Base-by-base conservation (phyloP, 108 stramenopile genomes). In the Stephanodiscus triporus region DNA sequence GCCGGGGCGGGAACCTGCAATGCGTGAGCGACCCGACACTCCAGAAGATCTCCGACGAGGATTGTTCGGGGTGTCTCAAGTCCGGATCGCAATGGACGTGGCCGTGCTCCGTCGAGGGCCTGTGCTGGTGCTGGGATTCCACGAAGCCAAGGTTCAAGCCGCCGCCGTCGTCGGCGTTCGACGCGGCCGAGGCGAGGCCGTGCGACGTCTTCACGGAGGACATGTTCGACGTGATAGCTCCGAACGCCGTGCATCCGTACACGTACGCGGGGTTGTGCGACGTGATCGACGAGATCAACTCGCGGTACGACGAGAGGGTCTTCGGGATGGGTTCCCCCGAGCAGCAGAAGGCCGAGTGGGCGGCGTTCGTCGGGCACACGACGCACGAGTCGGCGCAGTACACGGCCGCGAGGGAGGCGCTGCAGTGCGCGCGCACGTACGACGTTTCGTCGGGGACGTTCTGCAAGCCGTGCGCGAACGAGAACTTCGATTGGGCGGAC, bases 111-210 rank as follows among this genome's bases (percentile, higher is more conserved):
- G 68, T 77, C 43, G 63, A 64, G 43, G 68, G 72, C 1, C 55
- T 80, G 17, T 80, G 79, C 63, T 80, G 79, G 79, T 80, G 79
- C 45, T 80, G 79, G 79, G 73, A 80, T 57, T 66, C 68, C 8
- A 23, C 54, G 32, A 80, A 80, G 59, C 73, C 79, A 1, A 74
- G 65, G 34, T 73, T 65, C 56, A 80, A 80, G 49, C 79, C 67
- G 6, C 60, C 79, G 8, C 43, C 73, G 9, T 20, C 68, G 9
- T 70, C 73, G 26, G 68, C 54, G 26, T 43, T 65, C 6, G 72
- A 80, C 42, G 55, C 43, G 56, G 68, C 79, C 16, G 45, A 60
- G 9, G 40, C 38, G 48, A 80, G 64, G 26, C 79, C 79, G 23
- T 80, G 79, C 29, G 79, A 80, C 24, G 40, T 80, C 19, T 80